Evolutionary conservation across 225 moss, liverwort and hornwort genomes (phyloP).

Genomic region (Polytrichum commune): DNA sequence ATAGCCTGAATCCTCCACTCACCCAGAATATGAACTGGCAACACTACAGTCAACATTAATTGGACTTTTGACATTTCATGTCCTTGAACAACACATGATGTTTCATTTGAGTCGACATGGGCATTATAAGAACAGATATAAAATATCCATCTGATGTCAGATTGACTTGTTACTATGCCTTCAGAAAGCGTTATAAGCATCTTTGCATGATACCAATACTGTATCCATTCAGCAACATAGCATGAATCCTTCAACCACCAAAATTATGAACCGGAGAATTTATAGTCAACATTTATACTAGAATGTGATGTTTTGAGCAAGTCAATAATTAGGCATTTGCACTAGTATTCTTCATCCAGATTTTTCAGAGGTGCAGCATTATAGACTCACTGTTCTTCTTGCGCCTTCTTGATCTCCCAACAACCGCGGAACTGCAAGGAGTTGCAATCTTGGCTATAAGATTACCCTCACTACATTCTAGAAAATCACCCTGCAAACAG

Average conservation of each 20-base stretch:
- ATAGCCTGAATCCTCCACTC: too few relatives aligned
- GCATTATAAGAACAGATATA: too few relatives aligned
- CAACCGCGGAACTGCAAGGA: slow-evolving; percentile 1
- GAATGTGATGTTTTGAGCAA: not conserved
- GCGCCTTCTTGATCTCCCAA: slow-evolving; percentile 17
- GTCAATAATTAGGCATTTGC: not conserved
- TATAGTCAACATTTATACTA: not conserved
- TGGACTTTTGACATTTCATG: too few relatives aligned
- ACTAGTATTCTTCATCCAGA: not conserved
- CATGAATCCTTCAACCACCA: not conserved
- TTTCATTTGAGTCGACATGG: too few relatives aligned
- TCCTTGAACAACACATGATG: too few relatives aligned
- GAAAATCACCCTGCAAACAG: slow-evolving; percentile 20
- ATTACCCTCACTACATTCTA: slow-evolving; percentile 15
- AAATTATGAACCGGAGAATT: not conserved
- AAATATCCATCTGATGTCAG: too few relatives aligned
- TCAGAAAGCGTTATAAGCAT: not conserved
- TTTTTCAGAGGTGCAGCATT: not conserved
- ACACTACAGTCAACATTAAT: too few relatives aligned
- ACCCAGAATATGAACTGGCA: too few relatives aligned
- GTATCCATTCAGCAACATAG: too few relatives aligned
- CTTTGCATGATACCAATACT: not conserved
- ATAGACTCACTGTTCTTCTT: slow-evolving; percentile 42
- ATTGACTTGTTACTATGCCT: too few relatives aligned
- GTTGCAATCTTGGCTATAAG: not conserved